Evolutionary conservation across 306 rosid species (phyloP).

Genomic region (Glycine latifolia): DNA sequence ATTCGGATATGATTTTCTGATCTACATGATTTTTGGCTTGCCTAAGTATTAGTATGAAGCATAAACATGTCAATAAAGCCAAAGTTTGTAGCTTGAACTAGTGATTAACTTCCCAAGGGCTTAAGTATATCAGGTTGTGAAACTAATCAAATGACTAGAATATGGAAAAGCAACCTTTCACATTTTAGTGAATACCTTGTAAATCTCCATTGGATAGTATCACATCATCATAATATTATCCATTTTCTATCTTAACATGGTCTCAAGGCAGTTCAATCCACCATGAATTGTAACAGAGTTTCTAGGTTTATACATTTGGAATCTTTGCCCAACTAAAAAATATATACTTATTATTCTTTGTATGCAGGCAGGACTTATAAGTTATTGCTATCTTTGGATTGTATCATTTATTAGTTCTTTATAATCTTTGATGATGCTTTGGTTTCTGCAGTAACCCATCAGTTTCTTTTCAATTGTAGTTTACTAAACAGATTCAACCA

Average conservation of each 20-base stretch:
- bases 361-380: neutral
- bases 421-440: constrained; percentile 12
- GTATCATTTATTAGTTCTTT: constrained; percentile 18
- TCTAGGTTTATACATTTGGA: constrained; percentile 16
- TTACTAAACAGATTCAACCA: constrained; percentile 18
- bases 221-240: constrained; percentile 12
- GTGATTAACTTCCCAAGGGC: constrained; percentile 5
- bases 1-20: constrained; percentile 35
- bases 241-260: constrained; percentile 27
- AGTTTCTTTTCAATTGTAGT: constrained; percentile 9
- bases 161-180: constrained; percentile 3
- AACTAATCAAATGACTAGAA: neutral
- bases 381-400: constrained; percentile 21
- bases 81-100: constrained; percentile 31
- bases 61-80: constrained; percentile 27
- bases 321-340: neutral
- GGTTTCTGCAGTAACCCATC: constrained; percentile 36
- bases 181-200: constrained; percentile 16
- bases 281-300: neutral
- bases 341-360: constrained; percentile 31
- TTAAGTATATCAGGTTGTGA: neutral
- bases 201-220: constrained; percentile 16
- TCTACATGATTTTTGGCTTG: constrained; percentile 36
- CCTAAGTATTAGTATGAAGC: neutral
- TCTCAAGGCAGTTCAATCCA: constrained; percentile 21